Evolutionary conservation across 306 rosid genomes (phyloP).

Genomic region (Dicorynia guianensis): DNA sequence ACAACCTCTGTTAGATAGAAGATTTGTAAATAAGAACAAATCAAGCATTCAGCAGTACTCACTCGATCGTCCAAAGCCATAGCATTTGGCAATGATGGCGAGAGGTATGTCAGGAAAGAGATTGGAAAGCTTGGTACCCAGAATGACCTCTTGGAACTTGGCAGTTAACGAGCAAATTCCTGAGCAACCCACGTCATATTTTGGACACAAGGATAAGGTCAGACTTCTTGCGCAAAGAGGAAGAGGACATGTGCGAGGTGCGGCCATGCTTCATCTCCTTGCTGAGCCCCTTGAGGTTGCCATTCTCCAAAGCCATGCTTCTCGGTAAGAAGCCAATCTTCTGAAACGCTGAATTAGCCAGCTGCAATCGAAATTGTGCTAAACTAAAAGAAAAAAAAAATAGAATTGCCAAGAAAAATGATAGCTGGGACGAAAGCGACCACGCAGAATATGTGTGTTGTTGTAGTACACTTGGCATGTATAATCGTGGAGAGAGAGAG

Average conservation of each 20-base stretch:
- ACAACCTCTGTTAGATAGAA: neutral
- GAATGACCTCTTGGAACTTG: conserved; percentile 73
- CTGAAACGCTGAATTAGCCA: neutral
- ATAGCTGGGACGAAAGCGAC: neutral
- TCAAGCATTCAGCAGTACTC: conserved; percentile 15
- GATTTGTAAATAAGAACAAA: no score
- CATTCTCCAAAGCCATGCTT: conserved; percentile 62
- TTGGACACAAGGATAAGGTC: conserved; percentile 64
- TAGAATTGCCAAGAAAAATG: no score
- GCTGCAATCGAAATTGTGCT: neutral
- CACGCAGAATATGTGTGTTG: no score
- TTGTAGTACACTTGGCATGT: no score
- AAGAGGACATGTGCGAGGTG: conserved; percentile 78
- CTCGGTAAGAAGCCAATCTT: conserved; percentile 57
- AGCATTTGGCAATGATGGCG: conserved; percentile 56
- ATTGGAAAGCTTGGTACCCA: conserved; percentile 77
- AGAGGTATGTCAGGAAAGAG: conserved; percentile 75
- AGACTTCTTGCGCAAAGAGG: conserved; percentile 74
- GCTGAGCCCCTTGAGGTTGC: conserved; percentile 50
- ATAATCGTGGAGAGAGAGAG: no score
- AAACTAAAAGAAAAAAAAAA: no score
- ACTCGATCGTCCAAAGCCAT: conserved; percentile 68
- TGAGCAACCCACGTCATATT: conserved; percentile 42
- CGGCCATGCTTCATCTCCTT: conserved; percentile 62
- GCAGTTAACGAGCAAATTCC: conserved; percentile 54